Evolutionary conservation across 179 eudicot species (phyloP), one percentile per base, ranked within the genome.

Genomic region (Beta corolliflora): DNA sequence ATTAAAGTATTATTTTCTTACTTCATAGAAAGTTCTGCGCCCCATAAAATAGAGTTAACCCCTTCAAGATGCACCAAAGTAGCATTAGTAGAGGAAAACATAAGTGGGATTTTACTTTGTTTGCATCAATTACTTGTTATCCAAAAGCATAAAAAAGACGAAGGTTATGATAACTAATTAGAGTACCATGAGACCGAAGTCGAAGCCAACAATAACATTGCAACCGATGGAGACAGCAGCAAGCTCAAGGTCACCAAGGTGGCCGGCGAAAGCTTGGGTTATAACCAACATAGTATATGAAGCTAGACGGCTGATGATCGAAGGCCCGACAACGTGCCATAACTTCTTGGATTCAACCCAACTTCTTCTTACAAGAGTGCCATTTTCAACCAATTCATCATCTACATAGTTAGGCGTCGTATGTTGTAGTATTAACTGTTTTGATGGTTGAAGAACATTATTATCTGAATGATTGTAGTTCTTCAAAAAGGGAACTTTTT

Each of bases 221-320:
- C 74, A 74, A 2, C 77, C 82, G 60, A 87, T 87, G 68, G 89
- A 87, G 48, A 87, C 31, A 46, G 89, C 87, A 23, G 89, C 89
- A 5, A 87, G 87, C 77, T 87, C 84, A 13, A 87, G 89, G 55
- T 87, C 87, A 23, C 89, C 89, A 10, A 87, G 87, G 81, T 87
- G 89, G 59, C 89, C 89, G 46, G 89, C 89, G 70, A 87, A 84
- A 31, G 87, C 84, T 45, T 82, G 86, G 5, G 89, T 84, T 36
- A 78, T 78, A 53, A 85, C 86, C 4, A 87, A 23, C 89, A 87
- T 87, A 53, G 74, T 61, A 64, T 87, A 87, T 0, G 89, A 82
- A 18, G 84, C 78, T 0, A 87, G 7, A 12, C 89, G 80, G 31
- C 82, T 83, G 3, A 87, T 59, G 10, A 87, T 87, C 1, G 89